Evolutionary conservation across 2,329 filamentous ascomycete species (phyloP).

Genomic region (Claviceps maximensis): DNA sequence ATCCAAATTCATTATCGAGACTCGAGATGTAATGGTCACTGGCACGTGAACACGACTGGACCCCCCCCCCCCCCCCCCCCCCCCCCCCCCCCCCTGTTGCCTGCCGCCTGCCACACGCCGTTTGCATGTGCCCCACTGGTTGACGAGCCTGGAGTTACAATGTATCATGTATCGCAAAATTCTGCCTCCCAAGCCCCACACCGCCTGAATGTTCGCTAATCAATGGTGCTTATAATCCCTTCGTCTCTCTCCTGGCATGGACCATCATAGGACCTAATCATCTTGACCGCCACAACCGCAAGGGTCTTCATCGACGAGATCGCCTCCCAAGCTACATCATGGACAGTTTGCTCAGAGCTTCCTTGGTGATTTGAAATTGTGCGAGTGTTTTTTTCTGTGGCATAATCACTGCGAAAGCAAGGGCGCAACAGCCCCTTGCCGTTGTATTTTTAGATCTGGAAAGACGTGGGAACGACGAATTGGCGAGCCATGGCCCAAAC

Average conservation of each 20-base stretch:
- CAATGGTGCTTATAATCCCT: not conserved
- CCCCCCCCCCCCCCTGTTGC: too few relatives aligned
- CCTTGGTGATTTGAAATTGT: not conserved
- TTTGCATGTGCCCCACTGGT: not conserved
- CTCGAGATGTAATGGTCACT: too few relatives aligned
- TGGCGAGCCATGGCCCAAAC: conserved; percentile 2
- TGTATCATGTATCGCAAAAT: not conserved
- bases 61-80: too few relatives aligned
- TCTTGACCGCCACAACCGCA: not conserved
- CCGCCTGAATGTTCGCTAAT: conserved; percentile 17
- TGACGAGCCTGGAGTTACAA: not conserved
- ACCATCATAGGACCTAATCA: not conserved
- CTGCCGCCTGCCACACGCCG: too few relatives aligned
- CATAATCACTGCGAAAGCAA: not conserved
- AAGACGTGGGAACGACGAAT: not conserved
- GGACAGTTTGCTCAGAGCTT: not conserved
- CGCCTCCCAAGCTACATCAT: not conserved
- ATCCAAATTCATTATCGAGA: too few relatives aligned
- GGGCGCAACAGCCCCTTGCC: not conserved
- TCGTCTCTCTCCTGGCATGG: not conserved
- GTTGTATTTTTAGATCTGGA: not conserved
- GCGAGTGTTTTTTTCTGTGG: not conserved
- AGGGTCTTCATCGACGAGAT: not conserved
- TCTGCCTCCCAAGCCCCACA: conserved; percentile 14
- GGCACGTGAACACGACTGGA: too few relatives aligned